Percentiles rank a stretch among this genome's conserved stretches.
phyloP scores from a whole-genome alignment of 108 stramenopile species.

The Hondaea fermentalgiana region DNA sequence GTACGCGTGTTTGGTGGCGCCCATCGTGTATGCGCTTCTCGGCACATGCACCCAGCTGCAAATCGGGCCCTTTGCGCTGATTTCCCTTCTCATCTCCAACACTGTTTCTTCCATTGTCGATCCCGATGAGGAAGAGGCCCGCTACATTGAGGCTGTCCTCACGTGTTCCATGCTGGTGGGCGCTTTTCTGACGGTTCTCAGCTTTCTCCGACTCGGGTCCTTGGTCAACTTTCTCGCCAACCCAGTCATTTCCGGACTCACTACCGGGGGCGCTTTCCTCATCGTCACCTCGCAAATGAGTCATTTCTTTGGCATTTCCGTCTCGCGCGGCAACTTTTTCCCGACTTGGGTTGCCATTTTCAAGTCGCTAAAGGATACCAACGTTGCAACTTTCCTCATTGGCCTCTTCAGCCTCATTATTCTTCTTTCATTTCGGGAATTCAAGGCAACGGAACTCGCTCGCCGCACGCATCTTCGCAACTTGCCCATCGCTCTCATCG shows the following conservation, averaged over 20 bases:
- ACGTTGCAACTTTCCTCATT: neutral
- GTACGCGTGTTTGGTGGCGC: conserved; percentile 7
- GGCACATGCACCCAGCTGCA: neutral
- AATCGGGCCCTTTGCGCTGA: neutral
- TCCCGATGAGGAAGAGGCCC: neutral
- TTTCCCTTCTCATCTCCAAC: neutral
- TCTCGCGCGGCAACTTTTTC: conserved; percentile 3
- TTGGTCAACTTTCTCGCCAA: conserved; percentile 2
- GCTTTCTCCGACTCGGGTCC: neutral
- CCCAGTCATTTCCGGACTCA: neutral
- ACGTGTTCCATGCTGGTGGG: neutral
- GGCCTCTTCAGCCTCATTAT: neutral
- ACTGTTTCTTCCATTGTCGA: neutral
- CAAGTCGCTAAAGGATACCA: neutral
- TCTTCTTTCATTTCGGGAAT: neutral
- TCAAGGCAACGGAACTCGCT: neutral
- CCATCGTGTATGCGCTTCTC: neutral
- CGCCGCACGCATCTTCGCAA: neutral
- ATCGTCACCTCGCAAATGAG: conserved; percentile 16
- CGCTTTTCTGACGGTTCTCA: neutral
- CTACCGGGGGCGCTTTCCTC: neutral
- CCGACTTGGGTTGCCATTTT: neutral
- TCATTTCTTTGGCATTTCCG: neutral
- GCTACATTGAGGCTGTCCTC: conserved; percentile 4
- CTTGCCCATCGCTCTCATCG: neutral